phyloP scores from a whole-genome alignment of 129 eudicot genomes.

The Chrysanthemum lavandulifolium region DNA sequence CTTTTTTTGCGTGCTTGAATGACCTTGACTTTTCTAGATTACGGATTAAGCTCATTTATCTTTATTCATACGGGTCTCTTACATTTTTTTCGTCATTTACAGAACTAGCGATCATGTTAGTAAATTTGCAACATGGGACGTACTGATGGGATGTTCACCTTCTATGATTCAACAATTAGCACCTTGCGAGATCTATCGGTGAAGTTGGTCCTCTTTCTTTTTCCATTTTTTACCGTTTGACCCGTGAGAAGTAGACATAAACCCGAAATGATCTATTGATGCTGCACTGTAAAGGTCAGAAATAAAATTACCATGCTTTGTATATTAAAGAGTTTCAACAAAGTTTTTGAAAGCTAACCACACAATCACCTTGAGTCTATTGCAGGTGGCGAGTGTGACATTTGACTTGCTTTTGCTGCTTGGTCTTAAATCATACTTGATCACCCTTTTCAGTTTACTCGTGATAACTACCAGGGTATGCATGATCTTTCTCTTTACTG shows the following conservation, averaged over 20 bases:
- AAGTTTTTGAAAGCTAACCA: neutral
- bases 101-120: slow-evolving; percentile 89
- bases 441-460: neutral
- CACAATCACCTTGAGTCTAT: neutral
- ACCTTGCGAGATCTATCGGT: slow-evolving; percentile 46
- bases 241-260: slow-evolving; percentile 51
- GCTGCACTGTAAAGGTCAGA: no score
- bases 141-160: neutral
- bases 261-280: neutral
- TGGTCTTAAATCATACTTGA: no score
- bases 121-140: slow-evolving; percentile 77
- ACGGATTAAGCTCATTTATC: neutral
- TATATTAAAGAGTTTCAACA: no score
- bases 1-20: neutral
- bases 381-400: slow-evolving; percentile 76
- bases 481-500: neutral
- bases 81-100: slow-evolving; percentile 11
- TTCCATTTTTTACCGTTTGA: neutral
- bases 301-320: no score
- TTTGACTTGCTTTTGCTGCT: no score
- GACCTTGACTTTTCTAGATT: neutral
- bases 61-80: neutral
- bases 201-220: neutral
- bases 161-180: no score
- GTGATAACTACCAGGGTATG: neutral